Percentiles rank a stretch among this genome's conserved stretches.
These are phyloP conservation scores for Aphanomyces cochlioides DNA, from an alignment of 352 stramenopile species.

Conservation along the genomic window DNA sequence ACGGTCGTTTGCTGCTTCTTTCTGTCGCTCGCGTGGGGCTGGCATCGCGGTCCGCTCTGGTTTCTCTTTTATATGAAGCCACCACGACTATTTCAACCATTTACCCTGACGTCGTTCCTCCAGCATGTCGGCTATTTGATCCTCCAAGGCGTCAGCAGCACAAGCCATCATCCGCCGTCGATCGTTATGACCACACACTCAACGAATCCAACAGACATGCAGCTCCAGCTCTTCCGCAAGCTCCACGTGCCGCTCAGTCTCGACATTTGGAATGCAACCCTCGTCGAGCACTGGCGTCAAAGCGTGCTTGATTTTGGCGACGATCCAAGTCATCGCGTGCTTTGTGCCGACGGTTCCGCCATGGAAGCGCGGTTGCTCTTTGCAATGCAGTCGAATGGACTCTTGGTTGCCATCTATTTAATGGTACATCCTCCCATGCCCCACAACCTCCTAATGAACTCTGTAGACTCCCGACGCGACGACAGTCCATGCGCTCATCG, in stretches of 20 bases:
- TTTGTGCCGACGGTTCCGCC: neutral
- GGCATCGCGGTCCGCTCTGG: slow-evolving; percentile 25
- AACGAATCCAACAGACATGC: neutral
- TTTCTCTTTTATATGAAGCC: slow-evolving; percentile 24
- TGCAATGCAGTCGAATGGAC: slow-evolving; percentile 19
- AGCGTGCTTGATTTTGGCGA: slow-evolving; percentile 9
- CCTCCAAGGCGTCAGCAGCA: slow-evolving; percentile 8
- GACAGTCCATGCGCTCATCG: slow-evolving; percentile 6
- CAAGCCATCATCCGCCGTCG: neutral
- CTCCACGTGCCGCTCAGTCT: slow-evolving; percentile 5
- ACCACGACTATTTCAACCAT: slow-evolving; percentile 20
- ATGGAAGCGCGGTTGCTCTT: slow-evolving; percentile 24
- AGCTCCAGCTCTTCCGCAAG: neutral
- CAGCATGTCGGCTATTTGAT: slow-evolving; percentile 20
- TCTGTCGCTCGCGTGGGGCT: slow-evolving; percentile 7
- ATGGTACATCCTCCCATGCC: slow-evolving; percentile 15
- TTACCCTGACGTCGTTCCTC: slow-evolving; percentile 5
- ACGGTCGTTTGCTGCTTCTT: neutral
- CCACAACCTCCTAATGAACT: neutral
- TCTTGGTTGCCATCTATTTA: slow-evolving; percentile 26
- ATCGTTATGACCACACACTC: neutral
- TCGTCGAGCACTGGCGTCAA: slow-evolving; percentile 27
- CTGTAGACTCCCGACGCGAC: neutral
- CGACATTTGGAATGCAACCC: slow-evolving; percentile 24
- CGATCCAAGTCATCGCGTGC: neutral